Base-by-base conservation (phyloP, 2,329 filamentous ascomycete genomes). In the Fusarium sp. region DNA sequence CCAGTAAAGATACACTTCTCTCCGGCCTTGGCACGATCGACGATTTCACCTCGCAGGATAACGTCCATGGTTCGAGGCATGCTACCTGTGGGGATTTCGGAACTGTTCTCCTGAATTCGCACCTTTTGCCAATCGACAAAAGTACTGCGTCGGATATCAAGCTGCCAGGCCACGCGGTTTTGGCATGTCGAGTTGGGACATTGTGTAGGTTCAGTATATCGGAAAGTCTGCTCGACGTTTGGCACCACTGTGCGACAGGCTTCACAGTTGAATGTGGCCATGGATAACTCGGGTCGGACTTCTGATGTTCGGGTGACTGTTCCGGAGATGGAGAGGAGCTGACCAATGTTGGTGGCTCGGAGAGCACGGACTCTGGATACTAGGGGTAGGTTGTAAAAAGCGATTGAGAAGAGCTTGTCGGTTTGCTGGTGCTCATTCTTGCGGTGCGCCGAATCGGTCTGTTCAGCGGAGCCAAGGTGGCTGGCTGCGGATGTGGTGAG, bases 91-190 rank as follows among this genome's bases (percentile, higher is more conserved):
- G 96, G 96, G 37, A 99, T 99, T 78, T 99, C 96, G 6, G 95
- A 95, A 72, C 94, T 97, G 82, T 98, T 99, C 80, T 99, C 96
- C 80, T 99, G 96, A 65, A 98, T 93, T 67, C 97, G 92, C 26
- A 98, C 94, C 79, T 98, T 98, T 78, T 99, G 96, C 96, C 96
- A 99, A 81, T 99, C 96, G 65, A 99, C 92, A 77, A 99, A 99
- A 0, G 94, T 98, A 79, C 94, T 97, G 79, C 97, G 95, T 42
- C 93, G 88, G 75, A 99, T 97, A 74, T 99, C 95, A n/a, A 99
- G 83, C 70, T 94, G 90, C 96, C 96, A 99, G n/a, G 92, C 93
- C 61, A 91, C 83, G 28, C 96, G 90, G 81, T 99, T 99, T 74
- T 90, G 90, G 78, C 96, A 99, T 8, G 87, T 92, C 28, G 84